Evolutionary conservation across 2,329 filamentous ascomycete species (phyloP).

Genomic region (Chrysoporthe puriensis): DNA sequence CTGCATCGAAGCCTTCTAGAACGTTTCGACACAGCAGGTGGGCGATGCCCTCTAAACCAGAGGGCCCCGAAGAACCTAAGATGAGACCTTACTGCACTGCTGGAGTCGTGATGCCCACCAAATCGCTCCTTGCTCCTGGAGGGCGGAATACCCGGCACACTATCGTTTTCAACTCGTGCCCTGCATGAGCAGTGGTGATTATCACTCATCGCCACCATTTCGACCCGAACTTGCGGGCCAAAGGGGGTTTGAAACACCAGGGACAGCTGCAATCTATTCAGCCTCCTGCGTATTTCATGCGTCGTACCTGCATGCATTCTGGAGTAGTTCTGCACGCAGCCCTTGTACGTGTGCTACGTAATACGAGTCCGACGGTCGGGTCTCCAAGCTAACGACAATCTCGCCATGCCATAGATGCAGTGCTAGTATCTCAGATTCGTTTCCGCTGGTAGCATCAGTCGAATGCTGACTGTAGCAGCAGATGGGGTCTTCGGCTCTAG

Average conservation of each 20-base stretch:
- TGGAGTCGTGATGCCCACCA: neutral
- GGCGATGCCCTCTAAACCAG: neutral
- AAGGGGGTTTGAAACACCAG: conserved; percentile 11
- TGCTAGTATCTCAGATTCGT: neutral
- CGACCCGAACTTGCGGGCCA: neutral
- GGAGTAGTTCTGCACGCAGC: neutral
- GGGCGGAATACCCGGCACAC: neutral
- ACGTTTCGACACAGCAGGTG: conserved; percentile 15
- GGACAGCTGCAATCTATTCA: conserved; percentile 13
- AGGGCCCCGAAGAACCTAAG: neutral
- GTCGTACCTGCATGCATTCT: conserved; percentile 1
- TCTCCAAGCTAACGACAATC: neutral
- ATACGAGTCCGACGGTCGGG: neutral
- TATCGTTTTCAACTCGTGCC: neutral
- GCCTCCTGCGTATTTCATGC: conserved; percentile 16
- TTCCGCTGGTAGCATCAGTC: neutral
- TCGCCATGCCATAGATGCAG: neutral
- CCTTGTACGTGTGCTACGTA: conserved; percentile 4
- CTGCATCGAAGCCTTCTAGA: conserved; percentile 26
- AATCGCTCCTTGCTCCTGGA: neutral
- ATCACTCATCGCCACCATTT: conserved; percentile 6
- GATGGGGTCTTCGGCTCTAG: neutral
- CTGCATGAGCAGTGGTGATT: neutral
- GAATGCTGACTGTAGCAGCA: neutral
- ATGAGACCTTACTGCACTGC: neutral